Base-by-base conservation (phyloP, 2,329 filamentous ascomycete genomes). In the Pseudogymnoascus sp. region DNA sequence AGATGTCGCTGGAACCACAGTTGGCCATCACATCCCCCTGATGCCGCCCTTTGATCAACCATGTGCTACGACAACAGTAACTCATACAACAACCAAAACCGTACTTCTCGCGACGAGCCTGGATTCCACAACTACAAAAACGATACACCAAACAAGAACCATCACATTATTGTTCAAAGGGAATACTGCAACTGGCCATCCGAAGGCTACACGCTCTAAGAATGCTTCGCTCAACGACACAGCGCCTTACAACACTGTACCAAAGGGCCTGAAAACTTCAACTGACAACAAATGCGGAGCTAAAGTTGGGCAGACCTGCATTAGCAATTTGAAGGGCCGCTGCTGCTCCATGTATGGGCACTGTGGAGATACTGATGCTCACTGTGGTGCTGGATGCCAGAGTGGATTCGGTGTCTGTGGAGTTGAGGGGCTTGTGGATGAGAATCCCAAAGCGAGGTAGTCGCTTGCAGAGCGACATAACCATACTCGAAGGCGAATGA, bases 311-410 rank as follows among this genome's bases (percentile, higher is more conserved):
- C n/a, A 57, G 51, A 21, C 51, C 16, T 57, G 51, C 16, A 57
- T 34, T 18, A 3, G 3, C 1, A 12, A 57, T 57, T 2, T 10
- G 31, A 16, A 14, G 8, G 29, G 51, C n/a, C n/a, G 29, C 16
- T 80, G 79, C 72, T 81, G 79, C 71, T 79, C 76, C 14, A 71
- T 69, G 63, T 70, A 71, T 66, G 71, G 76, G 59, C 73, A 71
- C 68, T 81, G 79, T 63, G 75, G 76, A 5, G 71, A 68, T 45
- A 73, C 72, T 66, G 70, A 68, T 36, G 68, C 71, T 31, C 73
- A 76, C 64, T 78, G 77, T 66, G 71, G 70, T 10, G 73, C 71
- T 40, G 74, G 73, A 12, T 78, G 76, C 68, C 73, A 77, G 68
- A 62, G 66, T 7, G 68, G 62, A n/a, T 77, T 75, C 66, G 75